Evolutionary conservation across 805 yeast genomes (phyloP), one percentile per base, ranked within the genome.

Genomic region (Myxozyma nipponensis): DNA sequence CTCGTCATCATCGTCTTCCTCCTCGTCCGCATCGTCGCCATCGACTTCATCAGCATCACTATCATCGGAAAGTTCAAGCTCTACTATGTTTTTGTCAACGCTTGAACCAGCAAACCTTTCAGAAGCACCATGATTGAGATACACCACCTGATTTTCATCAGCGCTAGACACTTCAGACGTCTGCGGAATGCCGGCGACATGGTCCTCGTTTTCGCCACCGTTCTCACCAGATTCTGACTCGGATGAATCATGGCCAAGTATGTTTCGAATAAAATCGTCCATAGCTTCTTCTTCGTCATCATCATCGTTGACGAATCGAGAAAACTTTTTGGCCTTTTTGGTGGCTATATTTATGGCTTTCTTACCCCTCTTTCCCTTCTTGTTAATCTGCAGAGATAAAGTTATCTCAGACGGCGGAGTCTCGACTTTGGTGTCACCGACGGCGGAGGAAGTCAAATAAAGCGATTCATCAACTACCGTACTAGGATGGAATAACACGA

Each of bases 1-100:
- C 7, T 36, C 50, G 52, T 58, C 61, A 44, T 62, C 62, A 15
- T 57, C 60, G 5, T 54, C 50, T 10, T 37, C 61, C 13, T 44
- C 52, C 9, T 34, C 44, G 3, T 56, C 56, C 10, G 41, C 58
- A 5, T 45, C 51, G 13, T 50, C 58, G 9, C 22, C 56, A 9
- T 46, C 48, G 4, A 47, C 58, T 38, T 39, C 54, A 4, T 37
- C 53, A 28, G 39, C 56, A 9, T 36, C 52, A 21, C 10, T 19
- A 13, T 46, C 47, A 15, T 21, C 35, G 10, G 42, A 15, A 6
- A 18, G 34, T 10, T 44, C 46, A 25, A n/a, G n/a, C n/a, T n/a
- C n/a, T n/a, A n/a, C 26, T 49, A 2, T 38, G 46, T 15, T 28
- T 10, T 21, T 44, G 51, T 28, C 7, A 28, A 28, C 13, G 13